phyloP scores from a whole-genome alignment of 257 asterid species.

The Petunia axillaris region DNA sequence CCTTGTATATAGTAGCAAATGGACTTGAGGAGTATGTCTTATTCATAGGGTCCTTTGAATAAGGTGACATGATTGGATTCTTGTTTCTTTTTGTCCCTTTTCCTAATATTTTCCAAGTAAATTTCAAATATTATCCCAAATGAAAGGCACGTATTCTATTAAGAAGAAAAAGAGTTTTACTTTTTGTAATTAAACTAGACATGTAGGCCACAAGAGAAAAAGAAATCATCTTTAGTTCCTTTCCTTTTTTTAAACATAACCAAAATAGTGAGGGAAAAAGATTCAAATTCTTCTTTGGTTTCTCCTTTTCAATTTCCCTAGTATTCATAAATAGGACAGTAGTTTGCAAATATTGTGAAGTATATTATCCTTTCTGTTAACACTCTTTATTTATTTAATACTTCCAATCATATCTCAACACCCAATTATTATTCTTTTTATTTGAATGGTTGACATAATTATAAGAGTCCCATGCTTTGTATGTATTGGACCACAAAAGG shows the following conservation, averaged over 20 bases:
- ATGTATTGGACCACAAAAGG: conserved; percentile 19
- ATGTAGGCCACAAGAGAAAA: neutral
- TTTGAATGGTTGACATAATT: neutral
- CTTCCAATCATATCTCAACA: conserved; percentile 11
- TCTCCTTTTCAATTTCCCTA: too few species aligned
- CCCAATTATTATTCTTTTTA: neutral
- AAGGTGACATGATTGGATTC: conserved; percentile 10
- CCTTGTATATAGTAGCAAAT: neutral
- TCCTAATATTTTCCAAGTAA: neutral
- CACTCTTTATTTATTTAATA: neutral
- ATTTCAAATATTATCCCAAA: too few species aligned
- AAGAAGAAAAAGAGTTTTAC: neutral
- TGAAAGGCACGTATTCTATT: too few species aligned
- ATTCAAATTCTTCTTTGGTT: too few species aligned
- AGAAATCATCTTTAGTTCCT: neutral
- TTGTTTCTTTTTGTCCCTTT: neutral
- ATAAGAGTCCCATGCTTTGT: conserved; percentile 26
- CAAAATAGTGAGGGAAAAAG: too few species aligned
- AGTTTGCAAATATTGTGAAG: too few species aligned
- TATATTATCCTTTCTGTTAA: neutral
- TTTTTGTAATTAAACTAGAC: neutral
- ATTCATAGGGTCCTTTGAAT: neutral
- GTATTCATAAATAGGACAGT: too few species aligned
- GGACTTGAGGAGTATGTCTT: neutral
- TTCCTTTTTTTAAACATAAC: too few species aligned